Evolutionary conservation across 139 green algal genomes (phyloP).

Genomic region (Haematococcus lacustris): DNA sequence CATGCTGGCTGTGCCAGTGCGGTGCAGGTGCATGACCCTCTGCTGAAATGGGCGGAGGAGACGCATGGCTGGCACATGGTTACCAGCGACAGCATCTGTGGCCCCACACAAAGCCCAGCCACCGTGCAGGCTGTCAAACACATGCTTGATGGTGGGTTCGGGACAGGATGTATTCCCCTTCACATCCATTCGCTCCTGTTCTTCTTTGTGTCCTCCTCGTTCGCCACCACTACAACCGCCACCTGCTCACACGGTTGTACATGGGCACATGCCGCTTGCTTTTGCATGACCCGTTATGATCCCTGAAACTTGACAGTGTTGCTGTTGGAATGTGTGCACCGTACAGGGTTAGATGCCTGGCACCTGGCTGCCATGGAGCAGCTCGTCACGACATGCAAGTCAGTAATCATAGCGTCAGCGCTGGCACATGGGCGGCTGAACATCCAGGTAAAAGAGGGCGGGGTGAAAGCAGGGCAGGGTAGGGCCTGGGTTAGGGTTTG

Average conservation of each 20-base stretch:
- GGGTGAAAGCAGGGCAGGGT: neutral
- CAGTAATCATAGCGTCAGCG: constrained; percentile 74
- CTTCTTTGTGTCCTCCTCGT: neutral
- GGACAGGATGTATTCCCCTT: neutral
- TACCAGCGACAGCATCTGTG: constrained; percentile 53
- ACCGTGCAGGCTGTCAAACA: constrained; percentile 22
- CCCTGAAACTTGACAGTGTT: neutral
- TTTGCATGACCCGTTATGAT: neutral
- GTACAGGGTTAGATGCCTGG: constrained; percentile 56
- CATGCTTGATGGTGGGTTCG: constrained; percentile 37
- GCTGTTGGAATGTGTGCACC: neutral
- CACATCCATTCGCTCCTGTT: neutral
- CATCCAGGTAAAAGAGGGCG: constrained; percentile 6
- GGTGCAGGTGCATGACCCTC: constrained; percentile 49
- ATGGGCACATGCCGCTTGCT: neutral
- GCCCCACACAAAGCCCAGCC: constrained; percentile 36
- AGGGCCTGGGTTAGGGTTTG: neutral
- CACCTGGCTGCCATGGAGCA: constrained; percentile 68
- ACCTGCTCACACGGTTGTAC: neutral
- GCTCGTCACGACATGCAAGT: constrained; percentile 67
- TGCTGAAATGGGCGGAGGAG: constrained; percentile 50
- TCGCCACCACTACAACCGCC: neutral
- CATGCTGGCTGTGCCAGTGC: neutral
- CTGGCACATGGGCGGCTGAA: constrained; percentile 50
- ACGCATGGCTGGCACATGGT: constrained; percentile 55